Evolutionary conservation across 2,329 filamentous ascomycete genomes (phyloP), one percentile per base, ranked within the genome.

Genomic region (Monosporascus cannonballus): DNA sequence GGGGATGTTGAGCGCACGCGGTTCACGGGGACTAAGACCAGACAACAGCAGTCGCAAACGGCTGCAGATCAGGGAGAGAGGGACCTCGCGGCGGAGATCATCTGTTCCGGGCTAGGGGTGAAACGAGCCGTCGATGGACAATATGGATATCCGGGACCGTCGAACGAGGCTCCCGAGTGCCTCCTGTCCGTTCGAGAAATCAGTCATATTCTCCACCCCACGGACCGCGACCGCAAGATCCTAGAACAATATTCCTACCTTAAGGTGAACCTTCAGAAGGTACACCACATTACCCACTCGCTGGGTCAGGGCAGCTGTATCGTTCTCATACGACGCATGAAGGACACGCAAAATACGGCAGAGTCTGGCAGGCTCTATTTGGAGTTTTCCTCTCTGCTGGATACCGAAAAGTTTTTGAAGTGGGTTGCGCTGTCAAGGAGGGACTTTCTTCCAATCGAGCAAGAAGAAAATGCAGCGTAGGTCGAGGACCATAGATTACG

Each of bases 141-240:
- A 5, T 54, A 39, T 42, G 51, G 52, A n/a, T 67, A 66, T 47
- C 56, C 61, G 22, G 52, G 52, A 25, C n/a, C 52, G 8, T 45
- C 48, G 6, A 45, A 34, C 20, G 48, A 51, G 47, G 48, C 48
- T 5, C 37, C 57, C 18, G 27, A 50, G 48, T 63, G 59, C 46
- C 58, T 53, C 20, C 55, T 68, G 17, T 58, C 55, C 36, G 30
- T 61, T 34, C 51, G 53, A 46, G 53, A 59, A 25, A 44, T 63
- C 18, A 63, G 61, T 38, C 51, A 57, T 27, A 59, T 62, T 20
- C 56, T 68, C 25, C 54, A 53, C 18, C 62, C 65, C 11, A 56
- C 56, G 11, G 52, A 63, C 50, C 34, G 55, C 7, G 30, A 55
- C 9, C 54, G 57, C 3, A 37, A 57, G 1, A 4, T 56, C 1